A percentile compares a stretch with the other conserved stretches of the same genome.
Conservation (phyloP, 345 rosid species). For the Abelmoschus esculentus region DNA sequence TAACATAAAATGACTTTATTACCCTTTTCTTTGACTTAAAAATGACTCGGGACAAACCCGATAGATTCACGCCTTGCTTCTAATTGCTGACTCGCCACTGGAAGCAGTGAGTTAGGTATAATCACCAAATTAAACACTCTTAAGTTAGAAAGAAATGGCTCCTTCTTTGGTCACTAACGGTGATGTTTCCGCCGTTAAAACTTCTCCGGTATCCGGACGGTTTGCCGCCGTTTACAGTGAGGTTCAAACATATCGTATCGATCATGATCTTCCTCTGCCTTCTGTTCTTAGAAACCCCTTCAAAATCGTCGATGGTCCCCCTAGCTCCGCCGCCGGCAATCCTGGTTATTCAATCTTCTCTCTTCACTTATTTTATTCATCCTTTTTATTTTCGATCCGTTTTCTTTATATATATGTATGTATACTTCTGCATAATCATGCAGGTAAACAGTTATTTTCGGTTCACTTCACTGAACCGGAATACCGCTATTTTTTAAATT, state of each 20-base stretch:
- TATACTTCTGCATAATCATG: not conserved
- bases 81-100: not conserved
- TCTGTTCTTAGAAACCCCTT: conserved; percentile 62
- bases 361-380: not conserved
- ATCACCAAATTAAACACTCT: not conserved
- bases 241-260: conserved; percentile 75
- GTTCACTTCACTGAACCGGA: not conserved
- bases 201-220: conserved; percentile 44
- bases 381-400: not conserved
- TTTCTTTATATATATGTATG: not conserved
- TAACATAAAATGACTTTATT: not conserved
- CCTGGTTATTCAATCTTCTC: conserved; percentile 42
- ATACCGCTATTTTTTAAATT: not conserved
- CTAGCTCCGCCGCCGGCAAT: conserved; percentile 90
- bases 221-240: conserved; percentile 74
- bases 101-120: conserved; percentile 17
- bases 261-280: conserved; percentile 68
- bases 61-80: not conserved
- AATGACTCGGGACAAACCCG: not conserved
- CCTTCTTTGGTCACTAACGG: conserved; percentile 48
- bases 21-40: conserved; percentile 13
- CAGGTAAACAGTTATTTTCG: not conserved
- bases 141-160: conserved; percentile 35
- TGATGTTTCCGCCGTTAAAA: conserved; percentile 26
- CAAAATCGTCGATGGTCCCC: conserved; percentile 75